phyloP scores from a whole-genome alignment of 345 rosid species.

The Rhodamnia argentea region DNA sequence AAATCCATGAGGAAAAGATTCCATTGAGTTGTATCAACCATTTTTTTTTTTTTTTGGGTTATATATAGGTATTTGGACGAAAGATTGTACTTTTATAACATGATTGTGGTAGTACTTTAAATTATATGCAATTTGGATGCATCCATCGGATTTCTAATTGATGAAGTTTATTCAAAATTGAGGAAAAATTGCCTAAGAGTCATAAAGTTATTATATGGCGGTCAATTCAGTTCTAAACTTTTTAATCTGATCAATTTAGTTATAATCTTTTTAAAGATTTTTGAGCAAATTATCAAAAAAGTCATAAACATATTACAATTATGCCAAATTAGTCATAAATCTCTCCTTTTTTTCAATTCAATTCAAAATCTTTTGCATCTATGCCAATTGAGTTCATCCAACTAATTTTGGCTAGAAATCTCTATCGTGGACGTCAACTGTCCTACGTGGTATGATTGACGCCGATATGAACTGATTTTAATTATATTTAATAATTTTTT shows the following conservation, averaged over 20 bases:
- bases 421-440: too few species aligned
- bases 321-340: too few species aligned
- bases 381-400: too few species aligned
- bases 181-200: not conserved
- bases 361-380: too few species aligned
- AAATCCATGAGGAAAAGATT: not conserved
- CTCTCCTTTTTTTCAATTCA: too few species aligned
- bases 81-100: not conserved
- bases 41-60: not conserved
- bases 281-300: too few species aligned
- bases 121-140: not conserved
- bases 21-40: not conserved
- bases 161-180: not conserved
- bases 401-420: too few species aligned
- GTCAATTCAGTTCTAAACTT: not conserved
- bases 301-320: too few species aligned
- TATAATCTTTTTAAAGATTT: not conserved
- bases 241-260: not conserved
- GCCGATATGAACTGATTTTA: too few species aligned
- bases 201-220: not conserved
- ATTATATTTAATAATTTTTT: too few species aligned
- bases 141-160: not conserved
- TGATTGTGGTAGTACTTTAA: not conserved
- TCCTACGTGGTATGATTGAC: too few species aligned
- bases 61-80: not conserved